A percentile compares a stretch with the other conserved stretches of the same genome.
These are phyloP conservation scores for Colletotrichum cuscutae DNA, from an alignment of 2,329 filamentous ascomycete genomes.

Conservation along the genomic window DNA sequence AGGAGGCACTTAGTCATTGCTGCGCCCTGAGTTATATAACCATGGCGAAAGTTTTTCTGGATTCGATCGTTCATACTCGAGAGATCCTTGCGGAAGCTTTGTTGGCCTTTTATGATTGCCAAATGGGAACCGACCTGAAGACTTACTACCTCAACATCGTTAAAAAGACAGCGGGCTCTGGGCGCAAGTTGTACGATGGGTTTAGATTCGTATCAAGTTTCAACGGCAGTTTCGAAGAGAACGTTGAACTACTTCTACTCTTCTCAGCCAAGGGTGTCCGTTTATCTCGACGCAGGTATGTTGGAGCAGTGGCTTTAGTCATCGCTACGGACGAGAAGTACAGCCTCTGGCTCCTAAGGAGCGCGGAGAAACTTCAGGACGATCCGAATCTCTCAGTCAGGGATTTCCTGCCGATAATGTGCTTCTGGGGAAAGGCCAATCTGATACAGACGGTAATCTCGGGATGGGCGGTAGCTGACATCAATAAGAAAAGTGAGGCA, in stretches of 20 bases:
- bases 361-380: not conserved
- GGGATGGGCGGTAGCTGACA: not conserved
- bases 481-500: not conserved
- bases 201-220: not conserved
- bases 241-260: not conserved
- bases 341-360: not conserved
- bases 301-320: not conserved
- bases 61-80: not conserved
- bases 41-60: not conserved
- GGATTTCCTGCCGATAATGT: not conserved
- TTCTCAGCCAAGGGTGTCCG: not conserved
- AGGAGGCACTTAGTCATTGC: not conserved
- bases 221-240: not conserved
- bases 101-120: not conserved
- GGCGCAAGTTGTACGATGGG: not conserved
- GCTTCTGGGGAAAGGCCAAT: constrained; percentile 2
- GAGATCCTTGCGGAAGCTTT: not conserved
- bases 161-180: not conserved
- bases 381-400: not conserved
- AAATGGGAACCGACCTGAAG: not conserved
- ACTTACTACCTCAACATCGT: not conserved
- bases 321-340: constrained; percentile 14
- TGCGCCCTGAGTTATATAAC: not conserved
- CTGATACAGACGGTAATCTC: not conserved
- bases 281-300: not conserved